A percentile compares a stretch with the other conserved stretches of the same genome.
Evolutionary conservation across 371 early-diverging fungal genomes (phyloP).

Genomic region (Mucor velutinosus): DNA sequence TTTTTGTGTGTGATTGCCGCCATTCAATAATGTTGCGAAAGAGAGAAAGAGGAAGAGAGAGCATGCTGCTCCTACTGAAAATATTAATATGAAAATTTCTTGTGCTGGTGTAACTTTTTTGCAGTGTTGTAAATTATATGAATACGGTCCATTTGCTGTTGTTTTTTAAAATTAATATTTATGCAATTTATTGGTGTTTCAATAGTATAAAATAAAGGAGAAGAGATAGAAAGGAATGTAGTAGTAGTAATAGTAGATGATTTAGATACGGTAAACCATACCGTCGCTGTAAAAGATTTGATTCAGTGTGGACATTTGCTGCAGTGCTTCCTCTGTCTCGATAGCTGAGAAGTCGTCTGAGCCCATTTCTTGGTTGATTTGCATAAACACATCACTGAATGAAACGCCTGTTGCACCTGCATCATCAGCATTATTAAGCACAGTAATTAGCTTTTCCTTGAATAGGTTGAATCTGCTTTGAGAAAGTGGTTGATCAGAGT

Average conservation of each 20-base stretch:
- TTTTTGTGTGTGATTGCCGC: conserved; percentile 9
- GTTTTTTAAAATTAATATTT: neutral
- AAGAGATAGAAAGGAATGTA: neutral
- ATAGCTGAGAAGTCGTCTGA: conserved; percentile 25
- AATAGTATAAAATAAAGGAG: conserved; percentile 4
- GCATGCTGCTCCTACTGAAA: neutral
- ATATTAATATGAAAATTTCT: neutral
- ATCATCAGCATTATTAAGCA: neutral
- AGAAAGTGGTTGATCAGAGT: neutral
- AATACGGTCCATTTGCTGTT: neutral
- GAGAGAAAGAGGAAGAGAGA: neutral
- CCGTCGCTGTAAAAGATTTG: conserved; percentile 75
- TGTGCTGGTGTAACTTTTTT: neutral
- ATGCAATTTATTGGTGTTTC: neutral
- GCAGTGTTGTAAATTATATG: neutral
- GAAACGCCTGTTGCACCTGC: neutral
- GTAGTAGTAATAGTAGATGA: neutral
- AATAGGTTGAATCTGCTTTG: neutral
- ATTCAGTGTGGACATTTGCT: conserved; percentile 63
- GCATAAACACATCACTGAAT: conserved; percentile 29
- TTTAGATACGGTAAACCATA: conserved; percentile 47
- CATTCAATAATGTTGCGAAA: neutral
- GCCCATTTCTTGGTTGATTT: conserved; percentile 42
- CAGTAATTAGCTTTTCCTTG: neutral
- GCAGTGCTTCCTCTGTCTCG: conserved; percentile 32